Base-by-base conservation (phyloP, 2,329 filamentous ascomycete genomes). In the Venturia asperata region DNA sequence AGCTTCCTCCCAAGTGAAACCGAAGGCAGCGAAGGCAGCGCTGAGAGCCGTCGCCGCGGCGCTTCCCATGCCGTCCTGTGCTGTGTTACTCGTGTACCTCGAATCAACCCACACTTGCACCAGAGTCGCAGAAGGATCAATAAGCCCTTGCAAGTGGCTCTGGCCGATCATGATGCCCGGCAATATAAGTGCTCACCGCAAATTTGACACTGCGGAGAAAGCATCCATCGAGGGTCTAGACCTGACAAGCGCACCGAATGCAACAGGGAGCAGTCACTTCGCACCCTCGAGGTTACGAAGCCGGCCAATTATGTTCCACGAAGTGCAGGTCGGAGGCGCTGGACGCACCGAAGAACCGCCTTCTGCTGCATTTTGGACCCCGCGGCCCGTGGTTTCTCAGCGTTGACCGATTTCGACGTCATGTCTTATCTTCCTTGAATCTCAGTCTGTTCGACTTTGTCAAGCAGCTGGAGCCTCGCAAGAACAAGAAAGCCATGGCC, bases 401-500 rank as follows among this genome's bases (percentile, higher is more conserved):
- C 52, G 19, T 27, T 39, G 7, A 2, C 1, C 27, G 1, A 9
- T 2, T 5, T 37, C 30, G 15, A 58, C 52, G 52, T 58, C 52
- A 58, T 58, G 19, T 58, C 52, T 58, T 58, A 58, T 58, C 52
- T 58, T 7, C n/a, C n/a, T n/a, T n/a, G n/a, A n/a, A n/a, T n/a
- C n/a, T n/a, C n/a, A n/a, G n/a, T n/a, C 6, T 3, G 30, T 34
- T n/a, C 17, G 13, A n/a, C 30, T 37, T 4, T 24, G 19, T 49
- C 47, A 49, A 15, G 21, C 21, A 49, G 21, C n/a, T 3, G 30
- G 3, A 34, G 30, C 30, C 21, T 27, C 24, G 47, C 19, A 11
- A 24, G 9, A 24, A 45, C 42, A 45, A 15, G 3, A n/a, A n/a
- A n/a, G n/a, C n/a, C 30, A 34, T 19, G 17, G 42, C 10, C 11